Evolutionary conservation across 2,329 filamentous ascomycete genomes (phyloP).

Genomic region (Ophiocordyceps sinensis): DNA sequence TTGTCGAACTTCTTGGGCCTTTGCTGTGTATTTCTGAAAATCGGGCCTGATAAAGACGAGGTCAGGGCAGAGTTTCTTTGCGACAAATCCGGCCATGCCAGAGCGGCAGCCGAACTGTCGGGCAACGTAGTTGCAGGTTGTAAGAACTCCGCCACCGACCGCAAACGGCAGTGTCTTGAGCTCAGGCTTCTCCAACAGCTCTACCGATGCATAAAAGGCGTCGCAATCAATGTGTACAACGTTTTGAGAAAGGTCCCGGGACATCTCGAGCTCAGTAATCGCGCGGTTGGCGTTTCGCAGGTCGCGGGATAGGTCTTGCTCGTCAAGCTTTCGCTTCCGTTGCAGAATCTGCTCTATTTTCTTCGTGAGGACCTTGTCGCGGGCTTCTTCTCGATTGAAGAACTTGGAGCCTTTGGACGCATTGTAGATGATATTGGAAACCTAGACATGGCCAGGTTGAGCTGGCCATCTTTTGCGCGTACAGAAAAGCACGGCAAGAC

Average conservation of each 20-base stretch:
- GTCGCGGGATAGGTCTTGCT: constrained; percentile 58
- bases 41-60: constrained; percentile 73
- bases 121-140: constrained; percentile 73
- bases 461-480: background rate
- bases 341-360: constrained; percentile 72
- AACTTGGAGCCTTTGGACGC: constrained; percentile 93
- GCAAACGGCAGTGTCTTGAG: constrained; percentile 80
- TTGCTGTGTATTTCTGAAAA: constrained; percentile 80
- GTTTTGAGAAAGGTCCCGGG: constrained; percentile 67
- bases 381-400: constrained; percentile 79
- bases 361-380: constrained; percentile 67
- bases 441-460: constrained; percentile 25
- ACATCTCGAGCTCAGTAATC: constrained; percentile 63
- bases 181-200: constrained; percentile 71
- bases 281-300: constrained; percentile 66
- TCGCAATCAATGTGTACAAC: constrained; percentile 94
- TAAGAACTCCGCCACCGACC: constrained; percentile 57
- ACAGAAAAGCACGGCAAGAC: background rate
- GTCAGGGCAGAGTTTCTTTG: constrained; percentile 81
- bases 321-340: constrained; percentile 63
- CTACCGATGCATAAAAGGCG: constrained; percentile 92
- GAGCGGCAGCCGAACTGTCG: constrained; percentile 81
- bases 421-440: constrained; percentile 94
- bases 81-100: constrained; percentile 93
- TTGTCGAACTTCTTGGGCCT: constrained; percentile 73